Evolutionary conservation across 176 grass and related monocot genomes (phyloP), one percentile per base, ranked within the genome.

Genomic region (Avena sativa): DNA sequence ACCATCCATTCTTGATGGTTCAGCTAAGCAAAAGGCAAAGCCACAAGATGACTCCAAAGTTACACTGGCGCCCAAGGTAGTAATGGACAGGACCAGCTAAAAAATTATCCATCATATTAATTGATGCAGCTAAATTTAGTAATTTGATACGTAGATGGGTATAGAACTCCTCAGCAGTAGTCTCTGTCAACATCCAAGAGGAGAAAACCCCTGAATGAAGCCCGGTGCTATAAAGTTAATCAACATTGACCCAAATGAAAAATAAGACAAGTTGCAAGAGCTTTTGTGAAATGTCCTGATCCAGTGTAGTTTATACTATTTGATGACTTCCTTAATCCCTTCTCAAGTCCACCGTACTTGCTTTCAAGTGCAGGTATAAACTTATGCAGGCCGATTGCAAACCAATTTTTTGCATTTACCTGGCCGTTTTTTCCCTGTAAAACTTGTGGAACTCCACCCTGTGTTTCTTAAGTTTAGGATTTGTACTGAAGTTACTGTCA

Each of bases 41-140:
- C 88, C 88, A 86, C 96, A 98, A 47, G 93, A 94, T 92, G 93
- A 95, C 71, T 92, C 92, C 55, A 91, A 94, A 92, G 88, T 90
- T 75, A 95, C 96, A 51, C 23, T 92, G 75, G 96, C 93, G 76
- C 90, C 92, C 47, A 98, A 98, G 92, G 93, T 95, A 89, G 25
- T 67, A 50, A 74, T 61, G 51, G 10, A 59, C 40, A 43, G 9
- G 5, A 53, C 13, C 23, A 21, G 23, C 70, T 28, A 51, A 25
- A 69, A 58, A 0, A 10, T 8, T 51, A 0, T 72, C 20, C 26
- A 1, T 69, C 8, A 51, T 68, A 70, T 77, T 43, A 55, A 28
- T 44, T 60, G 71, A 67, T 89, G 66, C 50, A 77, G 21, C 20
- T 84, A 34, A 32, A 68, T 60, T 49, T 10, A 74, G 36, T 69